These are phyloP conservation scores for Raphanus hybrid DNA, from an alignment of 441 rosid genomes.

Conservation along the genomic window DNA sequence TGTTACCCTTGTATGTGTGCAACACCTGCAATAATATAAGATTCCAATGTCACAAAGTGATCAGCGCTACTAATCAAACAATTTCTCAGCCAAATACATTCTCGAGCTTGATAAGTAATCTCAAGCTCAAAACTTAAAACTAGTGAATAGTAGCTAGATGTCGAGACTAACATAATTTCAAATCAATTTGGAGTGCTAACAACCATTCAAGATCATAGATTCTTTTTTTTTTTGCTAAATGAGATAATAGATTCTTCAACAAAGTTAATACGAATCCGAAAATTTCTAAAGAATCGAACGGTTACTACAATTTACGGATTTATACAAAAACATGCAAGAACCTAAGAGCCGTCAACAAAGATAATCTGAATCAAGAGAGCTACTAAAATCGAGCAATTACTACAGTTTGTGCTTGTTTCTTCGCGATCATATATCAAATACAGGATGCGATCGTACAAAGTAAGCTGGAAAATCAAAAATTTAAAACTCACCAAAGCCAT, in stretches of 20 bases:
- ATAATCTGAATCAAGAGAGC: not conserved
- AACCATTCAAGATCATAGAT: not conserved
- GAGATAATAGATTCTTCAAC: not conserved
- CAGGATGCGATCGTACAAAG: conserved; percentile 3
- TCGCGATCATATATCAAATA: not conserved
- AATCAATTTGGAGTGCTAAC: not conserved
- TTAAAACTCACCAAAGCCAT: conserved; percentile 67
- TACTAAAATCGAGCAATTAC: not conserved
- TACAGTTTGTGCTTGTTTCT: not conserved
- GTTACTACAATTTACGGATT: not conserved
- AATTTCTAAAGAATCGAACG: not conserved
- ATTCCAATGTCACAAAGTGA: not conserved
- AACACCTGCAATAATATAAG: conserved; percentile 51
- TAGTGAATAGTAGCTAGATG: not conserved
- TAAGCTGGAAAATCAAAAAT: not conserved
- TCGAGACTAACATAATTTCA: not conserved
- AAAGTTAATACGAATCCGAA: not conserved
- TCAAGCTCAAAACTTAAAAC: not conserved
- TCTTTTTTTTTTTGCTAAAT: too few relatives aligned
- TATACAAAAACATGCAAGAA: not conserved
- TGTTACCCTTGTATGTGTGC: conserved; percentile 65
- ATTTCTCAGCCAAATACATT: too few relatives aligned
- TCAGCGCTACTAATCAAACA: not conserved
- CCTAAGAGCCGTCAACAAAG: not conserved
- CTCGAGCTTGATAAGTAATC: not conserved